phyloP scores from a whole-genome alignment of 768 basidiomycete species.

The Hericium erinaceus region DNA sequence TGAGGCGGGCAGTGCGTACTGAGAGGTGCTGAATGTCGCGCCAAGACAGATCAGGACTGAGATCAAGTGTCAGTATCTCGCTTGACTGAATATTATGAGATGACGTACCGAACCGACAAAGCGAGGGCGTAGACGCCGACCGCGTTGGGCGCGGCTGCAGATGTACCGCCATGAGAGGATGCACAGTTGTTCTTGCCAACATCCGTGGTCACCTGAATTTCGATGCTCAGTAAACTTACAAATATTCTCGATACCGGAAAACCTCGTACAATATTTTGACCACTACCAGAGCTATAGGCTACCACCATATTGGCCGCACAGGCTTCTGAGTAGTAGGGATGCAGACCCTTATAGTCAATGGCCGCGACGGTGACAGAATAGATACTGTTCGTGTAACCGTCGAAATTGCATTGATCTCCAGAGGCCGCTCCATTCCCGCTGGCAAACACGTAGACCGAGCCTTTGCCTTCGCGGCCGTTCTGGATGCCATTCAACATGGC shows the following conservation, averaged over 20 bases:
- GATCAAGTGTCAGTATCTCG: conserved; percentile 5
- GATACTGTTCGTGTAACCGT: conserved; percentile 97
- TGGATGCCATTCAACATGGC: conserved; percentile 91
- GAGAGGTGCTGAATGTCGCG: conserved; percentile 90
- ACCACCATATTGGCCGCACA: conserved; percentile 97
- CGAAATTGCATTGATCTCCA: conserved; percentile 98
- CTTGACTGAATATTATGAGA: background rate
- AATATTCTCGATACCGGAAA: background rate
- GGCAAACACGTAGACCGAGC: conserved; percentile 93
- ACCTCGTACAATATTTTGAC: conserved; percentile 78
- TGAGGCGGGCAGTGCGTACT: conserved; percentile 60
- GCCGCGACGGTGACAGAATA: conserved; percentile 96
- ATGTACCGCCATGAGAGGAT: conserved; percentile 85
- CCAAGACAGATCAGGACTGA: conserved; percentile 91
- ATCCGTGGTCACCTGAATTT: conserved; percentile 81
- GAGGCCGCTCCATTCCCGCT: conserved; percentile 89
- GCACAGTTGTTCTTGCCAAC: conserved; percentile 80
- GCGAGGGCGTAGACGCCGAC: conserved; percentile 91
- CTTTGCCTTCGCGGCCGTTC: conserved; percentile 82
- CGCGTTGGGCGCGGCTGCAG: conserved; percentile 95
- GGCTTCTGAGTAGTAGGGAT: conserved; percentile 96
- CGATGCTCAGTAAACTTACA: conserved; percentile 11
- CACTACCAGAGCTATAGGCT: conserved; percentile 91
- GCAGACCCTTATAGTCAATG: conserved; percentile 84
- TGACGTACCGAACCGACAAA: conserved; percentile 66